Base-by-base conservation (phyloP, 352 stramenopile genomes). In the Pythium dissotocum region DNA sequence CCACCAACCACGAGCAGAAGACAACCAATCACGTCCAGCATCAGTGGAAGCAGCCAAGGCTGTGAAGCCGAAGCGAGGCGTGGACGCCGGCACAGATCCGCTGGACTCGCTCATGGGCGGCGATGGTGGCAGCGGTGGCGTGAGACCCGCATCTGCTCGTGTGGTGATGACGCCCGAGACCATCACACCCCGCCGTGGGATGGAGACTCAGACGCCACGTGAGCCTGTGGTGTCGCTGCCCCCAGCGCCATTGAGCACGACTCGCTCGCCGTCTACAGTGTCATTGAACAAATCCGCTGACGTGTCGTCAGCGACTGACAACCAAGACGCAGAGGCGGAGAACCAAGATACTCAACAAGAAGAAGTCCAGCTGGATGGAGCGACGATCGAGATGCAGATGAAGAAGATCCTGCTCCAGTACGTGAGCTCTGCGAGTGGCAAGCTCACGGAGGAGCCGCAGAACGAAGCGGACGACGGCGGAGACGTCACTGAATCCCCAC, bases 81-180 rank as follows among this genome's bases (percentile, higher is more conserved):
- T 86, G 2, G 79, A 89, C 40, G 72, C 77, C 35, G 77, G 82
- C 9, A 90, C 80, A 7, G 77, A 91, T 58, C 79, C 80, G 1
- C 48, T 89, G 4, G 80, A 89, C n/a, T 78, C 79, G 21, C 59
- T 87, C n/a, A 76, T 86, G 56, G 65, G 67, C 7, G 46, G 60
- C 12, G 64, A 57, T 30, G 55, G 67, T 9, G 2, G 12, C 32
- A 6, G 58, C 30, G 55, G 67, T 9, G 2, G 12, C 32, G 13
- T 18, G 2, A 14, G 24, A 26, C 32, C 42, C 33, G 24, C 32
- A 1, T 8, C 40, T 0, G 28, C 18, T 49, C 55, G 33, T 7
- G 32, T 26, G 21, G 35, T 14, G 54, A 21, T 14, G 54, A 21
- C 44, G 5, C 66, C 48, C 9, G 59, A 65, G 13, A 63, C 18